Base-by-base conservation (phyloP, 768 basidiomycete species). In the Termitomyces sp. region DNA sequence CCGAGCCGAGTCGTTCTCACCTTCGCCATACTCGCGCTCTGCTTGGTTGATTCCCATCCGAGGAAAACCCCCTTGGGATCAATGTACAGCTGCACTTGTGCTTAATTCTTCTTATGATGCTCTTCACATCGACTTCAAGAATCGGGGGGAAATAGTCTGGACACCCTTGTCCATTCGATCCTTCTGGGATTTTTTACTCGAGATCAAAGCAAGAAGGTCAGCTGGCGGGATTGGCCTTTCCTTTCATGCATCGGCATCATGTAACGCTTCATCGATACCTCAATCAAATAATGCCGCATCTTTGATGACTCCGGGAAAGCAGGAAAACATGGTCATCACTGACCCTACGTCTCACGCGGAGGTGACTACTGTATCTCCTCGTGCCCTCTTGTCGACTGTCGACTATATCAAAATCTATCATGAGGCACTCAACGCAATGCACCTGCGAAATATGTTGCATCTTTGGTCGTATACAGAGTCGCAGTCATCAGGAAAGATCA, bases 361-460 rank as follows among this genome's bases (percentile, higher is more conserved):
- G 32, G 45, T 55, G 15, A 35, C 48, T 5, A 42, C 50, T 16
- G 13, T 22, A 16, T 11, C 29, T 23, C 36, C 39, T 13, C 65
- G 57, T 38, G 32, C 48, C 29, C 62, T 62, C 18, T 52, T 78
- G 46, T 68, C 69, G 35, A 53, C 54, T 7, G 62, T 71, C 41
- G 83, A 85, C 60, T 71, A 80, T 59, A 77, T 86, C 70, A 84
- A 82, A 64, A 66, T 86, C 32, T 84, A 83, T 64, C 83, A 84
- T 60, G 82, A 84, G 57, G 73, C 76, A 29, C 57, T 64, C 35
- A 70, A 74, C 58, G 73, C 80, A 7, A 73, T 83, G 65, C 66
- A 69, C 56, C 64, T 86, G 13, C 74, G 84, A 42, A 76, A 70
- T 53, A 59, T 81, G 31, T 65, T 86, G 42, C 77, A 84, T 62